Conservation (phyloP, 306 rosid genomes). For the Senna siamea region DNA sequence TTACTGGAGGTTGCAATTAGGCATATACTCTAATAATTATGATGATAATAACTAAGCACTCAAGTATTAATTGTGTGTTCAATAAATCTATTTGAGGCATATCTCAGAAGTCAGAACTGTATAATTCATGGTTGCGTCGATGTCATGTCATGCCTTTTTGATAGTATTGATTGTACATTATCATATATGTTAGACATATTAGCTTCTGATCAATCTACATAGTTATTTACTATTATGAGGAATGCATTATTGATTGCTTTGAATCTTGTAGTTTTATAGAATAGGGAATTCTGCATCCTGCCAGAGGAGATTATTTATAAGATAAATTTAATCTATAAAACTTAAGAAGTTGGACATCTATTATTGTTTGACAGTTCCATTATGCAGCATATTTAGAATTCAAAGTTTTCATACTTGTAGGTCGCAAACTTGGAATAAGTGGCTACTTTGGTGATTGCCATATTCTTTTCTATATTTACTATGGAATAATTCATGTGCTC, state of each 20-base stretch:
- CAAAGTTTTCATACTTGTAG: neutral
- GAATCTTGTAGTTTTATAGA: neutral
- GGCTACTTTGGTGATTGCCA: slow-evolving; percentile 16
- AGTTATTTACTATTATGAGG: slow-evolving; percentile 2
- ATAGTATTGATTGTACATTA: neutral
- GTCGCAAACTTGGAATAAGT: slow-evolving; percentile 18
- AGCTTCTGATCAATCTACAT: neutral
- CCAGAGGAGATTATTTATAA: slow-evolving; percentile 9
- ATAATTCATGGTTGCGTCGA: neutral
- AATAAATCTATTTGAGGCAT: neutral
- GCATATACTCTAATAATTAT: too few species aligned
- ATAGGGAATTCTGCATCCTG: slow-evolving; percentile 1
- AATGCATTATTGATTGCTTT: slow-evolving; percentile 4
- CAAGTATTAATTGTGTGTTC: neutral
- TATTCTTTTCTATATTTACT: slow-evolving; percentile 18
- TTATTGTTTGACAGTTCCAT: slow-evolving; percentile 1
- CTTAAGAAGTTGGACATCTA: neutral
- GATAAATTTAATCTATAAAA: neutral
- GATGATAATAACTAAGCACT: neutral
- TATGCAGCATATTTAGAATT: neutral
- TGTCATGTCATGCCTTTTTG: slow-evolving; percentile 1
- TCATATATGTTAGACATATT: neutral
- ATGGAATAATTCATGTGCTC: slow-evolving; percentile 4
- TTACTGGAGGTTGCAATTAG: too few species aligned
- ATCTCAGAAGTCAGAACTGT: neutral